These are phyloP conservation scores for Fusarium sp. DNA, from an alignment of 2,329 filamentous ascomycete species.

Conservation along the genomic window DNA sequence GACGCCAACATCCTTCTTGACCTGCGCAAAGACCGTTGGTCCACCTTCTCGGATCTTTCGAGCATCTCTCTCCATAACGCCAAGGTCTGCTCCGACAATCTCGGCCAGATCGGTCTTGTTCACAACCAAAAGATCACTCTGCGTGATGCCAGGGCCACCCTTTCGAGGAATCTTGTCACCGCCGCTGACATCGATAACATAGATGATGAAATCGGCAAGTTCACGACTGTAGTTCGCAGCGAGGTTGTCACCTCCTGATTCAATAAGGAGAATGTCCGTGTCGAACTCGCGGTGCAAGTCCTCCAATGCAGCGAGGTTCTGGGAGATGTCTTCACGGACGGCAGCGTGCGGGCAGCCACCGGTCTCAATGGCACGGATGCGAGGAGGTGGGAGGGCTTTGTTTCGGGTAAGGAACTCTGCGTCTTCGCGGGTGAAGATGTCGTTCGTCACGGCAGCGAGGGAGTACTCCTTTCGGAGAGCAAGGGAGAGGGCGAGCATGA, in stretches of 20 bases:
- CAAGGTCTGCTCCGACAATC: constrained; percentile 86
- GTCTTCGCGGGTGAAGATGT: constrained; percentile 98
- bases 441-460: constrained; percentile 96
- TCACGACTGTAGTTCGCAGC: constrained; percentile 96
- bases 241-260: constrained; percentile 94
- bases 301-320: constrained; percentile 91
- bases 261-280: constrained; percentile 88
- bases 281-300: constrained; percentile 82
- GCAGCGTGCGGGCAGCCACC: constrained; percentile 97
- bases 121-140: constrained; percentile 90
- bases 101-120: constrained; percentile 98
- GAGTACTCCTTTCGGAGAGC: constrained; percentile 82
- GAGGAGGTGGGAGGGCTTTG: constrained; percentile 79
- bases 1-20: constrained; percentile 89
- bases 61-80: constrained; percentile 93
- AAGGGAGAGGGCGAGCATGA: constrained; percentile 93
- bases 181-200: constrained; percentile 96
- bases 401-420: constrained; percentile 94
- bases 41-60: constrained; percentile 95
- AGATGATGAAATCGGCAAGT: constrained; percentile 96
- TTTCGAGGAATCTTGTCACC: constrained; percentile 97
- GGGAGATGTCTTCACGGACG: constrained; percentile 94
- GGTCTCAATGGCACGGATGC: constrained; percentile 96
- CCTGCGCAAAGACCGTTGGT: constrained; percentile 93
- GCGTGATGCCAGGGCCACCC: constrained; percentile 95